These are phyloP conservation scores for Gonapodya sp. DNA, from an alignment of 192 early-diverging fungal species.

Conservation along the genomic window DNA sequence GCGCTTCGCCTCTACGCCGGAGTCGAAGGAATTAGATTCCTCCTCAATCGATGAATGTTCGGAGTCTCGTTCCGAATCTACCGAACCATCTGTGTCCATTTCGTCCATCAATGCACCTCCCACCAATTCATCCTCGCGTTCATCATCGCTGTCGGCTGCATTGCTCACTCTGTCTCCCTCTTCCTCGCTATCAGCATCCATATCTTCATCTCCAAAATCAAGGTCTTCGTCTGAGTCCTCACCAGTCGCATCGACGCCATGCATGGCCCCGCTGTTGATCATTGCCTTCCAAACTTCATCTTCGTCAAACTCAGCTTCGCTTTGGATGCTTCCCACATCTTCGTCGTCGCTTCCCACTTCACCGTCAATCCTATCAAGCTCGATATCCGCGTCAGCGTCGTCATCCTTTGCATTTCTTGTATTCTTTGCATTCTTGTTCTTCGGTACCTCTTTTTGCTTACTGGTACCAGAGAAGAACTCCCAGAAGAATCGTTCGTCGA, in stretches of 20 bases:
- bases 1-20: slow-evolving; percentile 19
- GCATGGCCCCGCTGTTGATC: slow-evolving; percentile 38
- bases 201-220: slow-evolving; percentile 16
- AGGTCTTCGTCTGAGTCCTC: slow-evolving; percentile 28
- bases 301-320: slow-evolving; percentile 48
- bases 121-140: slow-evolving; percentile 23
- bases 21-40: neutral
- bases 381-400: slow-evolving; percentile 35
- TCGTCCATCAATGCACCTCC: slow-evolving; percentile 12
- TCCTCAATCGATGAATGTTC: slow-evolving; percentile 12
- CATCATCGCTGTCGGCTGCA: slow-evolving; percentile 16
- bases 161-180: slow-evolving; percentile 14
- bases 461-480: slow-evolving; percentile 59
- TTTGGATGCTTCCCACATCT: slow-evolving; percentile 20
- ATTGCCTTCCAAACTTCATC: slow-evolving; percentile 89
- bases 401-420: slow-evolving; percentile 28
- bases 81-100: slow-evolving; percentile 20
- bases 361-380: slow-evolving; percentile 18
- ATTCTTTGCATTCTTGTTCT: slow-evolving; percentile 29
- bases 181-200: slow-evolving; percentile 20
- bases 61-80: slow-evolving; percentile 16
- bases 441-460: too few species aligned
- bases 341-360: slow-evolving; percentile 31
- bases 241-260: slow-evolving; percentile 12
- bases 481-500: slow-evolving; percentile 74